Evolutionary conservation across 1,139 yeast genomes (phyloP), one percentile per base, ranked within the genome.

Genomic region (Yamadazyma siamensis): DNA sequence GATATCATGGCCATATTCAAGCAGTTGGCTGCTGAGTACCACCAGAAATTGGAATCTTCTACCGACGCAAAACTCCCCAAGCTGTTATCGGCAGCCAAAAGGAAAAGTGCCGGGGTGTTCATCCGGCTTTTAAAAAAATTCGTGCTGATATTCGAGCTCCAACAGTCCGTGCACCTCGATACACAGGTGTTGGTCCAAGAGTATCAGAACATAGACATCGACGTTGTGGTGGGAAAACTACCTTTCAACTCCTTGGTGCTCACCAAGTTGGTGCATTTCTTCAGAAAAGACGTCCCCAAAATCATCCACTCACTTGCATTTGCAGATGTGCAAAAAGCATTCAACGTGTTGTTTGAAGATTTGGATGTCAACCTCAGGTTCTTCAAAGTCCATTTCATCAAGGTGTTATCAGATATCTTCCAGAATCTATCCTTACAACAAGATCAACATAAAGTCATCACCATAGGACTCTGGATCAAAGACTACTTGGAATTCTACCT

Each of bases 71-170:
- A 71, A 34, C 61, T 81, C 27, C 81, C 88, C 4, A 56, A 63
- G 8, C 60, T 57, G 20, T 64, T 84, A 38, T 60, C 73, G 7
- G 50, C 60, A 13, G 67, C 71, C 44, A 83, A 83, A 47, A 47
- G 77, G 29, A 61, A 60, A 31, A 61, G 76, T 12, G 85, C 86
- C 0, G 66, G 62, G 29, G 69, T 67, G 26, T 86, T 87, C 54
- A 60, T 77, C 4, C 63, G 64, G 28, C 51, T 84, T 26, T 58
- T 84, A 28, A 68, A 74, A 29, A 70, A 87, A 29, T 59, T 81
- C 36, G 62, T 78, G 23, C 67, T 75, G 38, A 77, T 77, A 65
- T 65, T 35, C 61, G 76, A 22, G 78, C 83, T 1, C 59, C 73
- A 27, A 6, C 13, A 25, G 4, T 20, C 10, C 4, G 24, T 31